These are phyloP conservation scores for Alnus rubra DNA, from an alignment of 306 rosid genomes.

Conservation along the genomic window DNA sequence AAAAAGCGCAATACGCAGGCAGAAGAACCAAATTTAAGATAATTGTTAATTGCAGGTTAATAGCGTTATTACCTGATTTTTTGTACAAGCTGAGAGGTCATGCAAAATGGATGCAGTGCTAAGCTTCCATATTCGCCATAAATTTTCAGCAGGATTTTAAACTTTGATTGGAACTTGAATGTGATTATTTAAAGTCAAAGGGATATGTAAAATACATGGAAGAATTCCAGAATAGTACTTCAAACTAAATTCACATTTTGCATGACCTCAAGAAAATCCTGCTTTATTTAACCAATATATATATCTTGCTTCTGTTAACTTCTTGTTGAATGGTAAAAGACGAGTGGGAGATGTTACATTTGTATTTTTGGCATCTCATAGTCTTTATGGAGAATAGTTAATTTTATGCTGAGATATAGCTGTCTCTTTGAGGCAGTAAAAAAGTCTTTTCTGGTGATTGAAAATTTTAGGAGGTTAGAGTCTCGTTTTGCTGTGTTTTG, in stretches of 20 bases:
- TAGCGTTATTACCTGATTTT: not conserved
- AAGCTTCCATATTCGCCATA: not conserved
- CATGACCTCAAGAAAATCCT: not conserved
- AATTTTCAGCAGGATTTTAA: not conserved
- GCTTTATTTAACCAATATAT: no score
- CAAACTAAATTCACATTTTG: not conserved
- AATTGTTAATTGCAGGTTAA: not conserved
- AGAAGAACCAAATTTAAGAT: conserved; percentile 1
- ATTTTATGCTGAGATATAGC: not conserved
- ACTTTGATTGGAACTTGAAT: not conserved
- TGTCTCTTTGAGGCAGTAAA: not conserved
- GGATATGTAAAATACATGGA: not conserved
- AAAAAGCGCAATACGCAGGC: not conserved
- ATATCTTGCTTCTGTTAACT: conserved; percentile 5
- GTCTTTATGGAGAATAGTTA: not conserved
- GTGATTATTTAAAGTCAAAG: not conserved
- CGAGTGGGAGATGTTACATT: not conserved
- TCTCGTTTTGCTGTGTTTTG: not conserved
- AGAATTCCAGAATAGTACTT: not conserved
- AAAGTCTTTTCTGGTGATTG: not conserved
- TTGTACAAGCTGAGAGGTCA: not conserved
- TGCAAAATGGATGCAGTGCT: not conserved
- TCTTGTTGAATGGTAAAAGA: not conserved
- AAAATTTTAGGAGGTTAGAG: not conserved
- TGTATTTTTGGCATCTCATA: conserved; percentile 5